Evolutionary conservation across 2,329 filamentous ascomycete genomes (phyloP).

Genomic region (Fusarium sublunatum): DNA sequence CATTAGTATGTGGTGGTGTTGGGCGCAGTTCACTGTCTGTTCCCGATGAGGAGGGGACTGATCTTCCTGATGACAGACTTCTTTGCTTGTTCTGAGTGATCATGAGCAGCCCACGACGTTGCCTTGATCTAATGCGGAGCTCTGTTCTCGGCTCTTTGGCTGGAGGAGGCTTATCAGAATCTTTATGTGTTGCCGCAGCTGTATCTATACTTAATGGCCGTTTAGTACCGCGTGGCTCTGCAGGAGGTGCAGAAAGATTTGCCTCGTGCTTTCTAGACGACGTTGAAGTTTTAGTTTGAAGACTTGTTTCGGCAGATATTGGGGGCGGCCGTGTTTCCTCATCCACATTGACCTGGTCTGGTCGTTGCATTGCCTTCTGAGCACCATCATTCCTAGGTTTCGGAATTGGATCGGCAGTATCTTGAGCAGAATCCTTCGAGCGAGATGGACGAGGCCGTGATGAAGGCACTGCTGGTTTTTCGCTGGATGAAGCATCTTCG

Average conservation of each 20-base stretch:
- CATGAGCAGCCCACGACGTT: conserved; percentile 62
- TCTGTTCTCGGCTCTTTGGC: conserved; percentile 54
- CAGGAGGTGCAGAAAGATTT: background rate
- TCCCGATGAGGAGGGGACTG: background rate
- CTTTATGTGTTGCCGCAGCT: background rate
- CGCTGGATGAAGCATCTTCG: background rate
- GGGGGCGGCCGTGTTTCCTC: background rate
- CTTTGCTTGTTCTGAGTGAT: conserved; percentile 52
- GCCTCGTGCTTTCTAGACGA: background rate
- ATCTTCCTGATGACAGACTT: conserved; percentile 1
- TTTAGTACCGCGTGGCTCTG: conserved; percentile 10
- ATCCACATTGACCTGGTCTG: background rate
- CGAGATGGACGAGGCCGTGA: background rate
- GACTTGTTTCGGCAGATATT: background rate
- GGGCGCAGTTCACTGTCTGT: background rate
- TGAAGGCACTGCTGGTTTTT: background rate
- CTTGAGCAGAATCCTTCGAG: background rate
- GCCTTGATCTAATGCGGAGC: conserved; percentile 59
- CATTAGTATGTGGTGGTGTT: background rate
- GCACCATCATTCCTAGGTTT: background rate
- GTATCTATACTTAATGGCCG: conserved; percentile 9
- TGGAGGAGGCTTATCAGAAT: background rate
- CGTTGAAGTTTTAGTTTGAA: background rate
- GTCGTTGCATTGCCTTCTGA: background rate
- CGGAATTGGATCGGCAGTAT: background rate